These are phyloP conservation scores for Plantago ovata DNA, from an alignment of 257 asterid species.

Conservation along the genomic window DNA sequence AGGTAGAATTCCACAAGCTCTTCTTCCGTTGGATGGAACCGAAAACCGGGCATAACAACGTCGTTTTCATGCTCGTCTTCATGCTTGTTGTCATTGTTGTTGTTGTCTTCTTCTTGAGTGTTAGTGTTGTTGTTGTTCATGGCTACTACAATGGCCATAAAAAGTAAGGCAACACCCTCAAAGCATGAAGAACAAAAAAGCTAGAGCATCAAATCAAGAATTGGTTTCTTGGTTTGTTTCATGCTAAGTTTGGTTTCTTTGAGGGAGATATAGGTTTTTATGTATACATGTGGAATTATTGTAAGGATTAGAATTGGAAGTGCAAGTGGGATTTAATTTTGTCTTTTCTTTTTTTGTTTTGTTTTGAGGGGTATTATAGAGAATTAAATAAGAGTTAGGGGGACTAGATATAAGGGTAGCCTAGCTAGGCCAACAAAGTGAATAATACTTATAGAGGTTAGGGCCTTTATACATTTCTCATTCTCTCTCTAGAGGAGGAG, in stretches of 20 bases:
- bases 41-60: slow-evolving; percentile 95
- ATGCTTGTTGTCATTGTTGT: not conserved
- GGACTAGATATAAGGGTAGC: not conserved
- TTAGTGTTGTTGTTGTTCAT: slow-evolving; percentile 41
- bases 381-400: slow-evolving; percentile 9
- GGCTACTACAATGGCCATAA: slow-evolving; percentile 68
- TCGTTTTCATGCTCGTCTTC: slow-evolving; percentile 74
- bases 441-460: slow-evolving; percentile 4
- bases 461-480: not conserved
- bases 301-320: slow-evolving; percentile 6
- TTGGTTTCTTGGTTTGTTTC: not conserved
- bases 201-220: slow-evolving; percentile 7
- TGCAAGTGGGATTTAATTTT: slow-evolving; percentile 12
- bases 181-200: slow-evolving; percentile 4
- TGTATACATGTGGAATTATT: slow-evolving; percentile 14
- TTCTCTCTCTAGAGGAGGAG: not conserved
- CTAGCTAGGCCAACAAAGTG: slow-evolving; percentile 5
- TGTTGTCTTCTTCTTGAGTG: slow-evolving; percentile 31
- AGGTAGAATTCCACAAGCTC: slow-evolving; percentile 97
- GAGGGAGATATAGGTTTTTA: slow-evolving; percentile 2
- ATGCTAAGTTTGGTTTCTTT: not conserved
- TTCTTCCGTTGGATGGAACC: slow-evolving; percentile 97
- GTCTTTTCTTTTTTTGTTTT: not conserved
- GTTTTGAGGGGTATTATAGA: slow-evolving; percentile 13
- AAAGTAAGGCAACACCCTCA: slow-evolving; percentile 19